Base-by-base conservation (phyloP, 345 rosid species). In the Pistacia vera region DNA sequence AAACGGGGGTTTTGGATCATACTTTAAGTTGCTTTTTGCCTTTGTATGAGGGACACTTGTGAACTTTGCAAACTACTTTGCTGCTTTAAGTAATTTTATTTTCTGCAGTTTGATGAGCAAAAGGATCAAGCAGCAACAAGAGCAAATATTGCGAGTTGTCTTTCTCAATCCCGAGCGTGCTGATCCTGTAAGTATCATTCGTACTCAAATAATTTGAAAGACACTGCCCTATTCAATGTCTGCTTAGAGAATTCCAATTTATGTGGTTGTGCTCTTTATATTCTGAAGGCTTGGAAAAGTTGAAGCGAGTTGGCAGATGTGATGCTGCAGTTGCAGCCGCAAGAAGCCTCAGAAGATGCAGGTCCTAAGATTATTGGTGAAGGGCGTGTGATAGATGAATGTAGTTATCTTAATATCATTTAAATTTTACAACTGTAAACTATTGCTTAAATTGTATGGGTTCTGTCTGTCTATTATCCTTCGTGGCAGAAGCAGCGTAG, bases 311-410 rank as follows among this genome's bases (percentile, higher is more conserved):
- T 92, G 80, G 93, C 90, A 4, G 98, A 97, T 17, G 98, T 5
- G 97, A 94, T 81, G 94, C 97, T 61, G 96, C 92, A 3, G 85
- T 91, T 20, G 98, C 93, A 79, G 90, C 90, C 84, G 93, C 11
- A 94, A 91, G 86, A 94, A 91, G 63, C 96, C 97, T 65, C 90
- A 88, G 97, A 90, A 79, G 98, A 92, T 69, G 68, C 90, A 13
- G 97, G 97, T 66, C 94, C 98, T 12, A 89, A 76, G 86, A 84
- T 94, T 79, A 87, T 94, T 1, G 99, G 98, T 35, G 99, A 97
- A 88, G 99, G 99, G 64, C 97, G 94, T n/a, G 99, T 97, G 36
- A 92, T 97, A 62, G 99, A 97, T 81, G 98, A 97, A 88, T 97
- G 99, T 98, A 80, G 94, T 86, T 68, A 69, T 20, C 58, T 44